phyloP scores from a whole-genome alignment of 2,329 filamentous ascomycete genomes.

The Epichloe uncinata region DNA sequence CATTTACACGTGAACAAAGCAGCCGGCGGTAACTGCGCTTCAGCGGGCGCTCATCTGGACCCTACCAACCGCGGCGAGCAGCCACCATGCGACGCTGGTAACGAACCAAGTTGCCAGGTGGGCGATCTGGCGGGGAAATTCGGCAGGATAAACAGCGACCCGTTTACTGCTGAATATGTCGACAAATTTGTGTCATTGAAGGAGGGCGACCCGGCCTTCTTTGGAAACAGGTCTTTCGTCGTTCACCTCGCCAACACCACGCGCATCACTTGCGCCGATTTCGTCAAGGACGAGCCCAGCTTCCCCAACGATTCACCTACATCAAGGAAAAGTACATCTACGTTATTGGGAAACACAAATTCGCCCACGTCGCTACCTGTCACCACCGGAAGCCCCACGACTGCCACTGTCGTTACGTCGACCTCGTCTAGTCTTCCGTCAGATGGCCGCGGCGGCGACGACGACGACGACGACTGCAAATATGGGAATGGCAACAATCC shows the following conservation, averaged over 20 bases:
- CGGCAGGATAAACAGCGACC: conserved; percentile 42
- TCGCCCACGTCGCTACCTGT: neutral
- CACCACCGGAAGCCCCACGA: neutral
- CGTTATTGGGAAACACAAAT: too few relatives aligned
- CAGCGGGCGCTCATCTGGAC: conserved; percentile 55
- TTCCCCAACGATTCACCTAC: too few relatives aligned
- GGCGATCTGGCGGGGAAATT: conserved; percentile 68
- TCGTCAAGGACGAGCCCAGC: conserved; percentile 21
- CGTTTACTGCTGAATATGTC: conserved; percentile 36
- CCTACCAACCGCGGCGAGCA: conserved; percentile 52
- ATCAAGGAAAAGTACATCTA: too few relatives aligned
- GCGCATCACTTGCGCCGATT: conserved; percentile 52
- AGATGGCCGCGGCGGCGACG: too few relatives aligned
- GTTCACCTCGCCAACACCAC: conserved; percentile 52
- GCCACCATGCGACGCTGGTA: conserved; percentile 42
- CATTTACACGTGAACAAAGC: conserved; percentile 57
- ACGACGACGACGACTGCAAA: neutral
- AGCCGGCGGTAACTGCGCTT: conserved; percentile 55
- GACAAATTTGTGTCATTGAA: conserved; percentile 45
- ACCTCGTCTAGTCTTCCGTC: neutral
- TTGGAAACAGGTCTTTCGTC: conserved; percentile 52
- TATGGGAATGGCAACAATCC: neutral
- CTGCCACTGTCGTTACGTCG: neutral
- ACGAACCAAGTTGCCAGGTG: conserved; percentile 55
- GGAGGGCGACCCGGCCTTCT: conserved; percentile 39